Percentiles rank a stretch among this genome's conserved stretches.
Conservation (phyloP, 1,139 yeast species). For the Casaregolazyma lundiana region DNA sequence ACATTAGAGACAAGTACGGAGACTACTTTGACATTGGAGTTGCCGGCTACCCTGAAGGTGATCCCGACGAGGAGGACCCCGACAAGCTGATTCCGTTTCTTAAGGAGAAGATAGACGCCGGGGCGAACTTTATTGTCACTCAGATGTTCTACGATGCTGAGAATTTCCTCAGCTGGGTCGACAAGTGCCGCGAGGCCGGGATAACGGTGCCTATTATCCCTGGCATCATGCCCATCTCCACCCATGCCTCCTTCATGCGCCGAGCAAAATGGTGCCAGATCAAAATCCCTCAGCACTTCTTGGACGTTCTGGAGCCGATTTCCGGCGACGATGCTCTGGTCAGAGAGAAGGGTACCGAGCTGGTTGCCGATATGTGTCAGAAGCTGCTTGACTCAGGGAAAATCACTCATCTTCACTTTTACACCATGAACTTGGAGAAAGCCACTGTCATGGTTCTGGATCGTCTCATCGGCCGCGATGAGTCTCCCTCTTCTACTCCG, state of each 20-base stretch:
- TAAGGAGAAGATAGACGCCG: conserved; percentile 86
- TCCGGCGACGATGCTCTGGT: conserved; percentile 88
- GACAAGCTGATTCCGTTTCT: conserved; percentile 57
- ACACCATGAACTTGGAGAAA: conserved; percentile 93
- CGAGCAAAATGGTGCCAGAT: conserved; percentile 94
- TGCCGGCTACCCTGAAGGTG: conserved; percentile 98
- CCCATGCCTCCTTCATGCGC: conserved; percentile 86
- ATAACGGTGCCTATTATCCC: conserved; percentile 86
- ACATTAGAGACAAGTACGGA: conserved; percentile 66
- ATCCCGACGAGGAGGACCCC: conserved; percentile 74
- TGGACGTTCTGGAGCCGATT: conserved; percentile 69
- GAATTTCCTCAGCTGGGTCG: conserved; percentile 77
- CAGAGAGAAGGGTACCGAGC: conserved; percentile 78
- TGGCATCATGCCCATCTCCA: conserved; percentile 97
- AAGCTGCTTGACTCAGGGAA: conserved; percentile 62
- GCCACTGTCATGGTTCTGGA: conserved; percentile 88
- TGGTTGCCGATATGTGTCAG: conserved; percentile 80
- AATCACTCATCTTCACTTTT: conserved; percentile 85
- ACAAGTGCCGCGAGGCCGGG: conserved; percentile 65
- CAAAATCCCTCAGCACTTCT: conserved; percentile 67
- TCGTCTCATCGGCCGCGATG: conserved; percentile 46
- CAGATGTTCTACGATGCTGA: conserved; percentile 93
- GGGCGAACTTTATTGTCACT: conserved; percentile 88
- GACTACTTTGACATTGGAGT: conserved; percentile 84
- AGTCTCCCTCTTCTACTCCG: conserved; percentile 17